Evolutionary conservation across 2,329 filamentous ascomycete species (phyloP).

Genomic region (Teratosphaeria nubilosa): DNA sequence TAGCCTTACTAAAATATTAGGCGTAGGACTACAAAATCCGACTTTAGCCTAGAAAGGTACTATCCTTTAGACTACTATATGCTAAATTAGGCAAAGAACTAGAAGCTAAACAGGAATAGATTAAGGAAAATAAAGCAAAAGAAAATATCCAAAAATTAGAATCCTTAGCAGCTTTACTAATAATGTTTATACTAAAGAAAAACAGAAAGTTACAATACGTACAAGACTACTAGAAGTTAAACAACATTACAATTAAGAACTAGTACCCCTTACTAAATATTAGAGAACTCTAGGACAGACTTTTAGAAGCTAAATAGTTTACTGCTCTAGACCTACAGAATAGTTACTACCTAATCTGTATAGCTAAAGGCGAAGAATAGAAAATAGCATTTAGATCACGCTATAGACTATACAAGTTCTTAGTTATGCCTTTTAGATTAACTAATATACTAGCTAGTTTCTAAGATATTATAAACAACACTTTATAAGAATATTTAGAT

Average conservation of each 20-base stretch:
- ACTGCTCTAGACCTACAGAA: slow-evolving; percentile 16
- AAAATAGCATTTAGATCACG: slow-evolving; percentile 12
- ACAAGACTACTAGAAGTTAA: slow-evolving; percentile 18
- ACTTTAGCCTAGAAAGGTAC: background rate
- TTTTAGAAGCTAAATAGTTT: slow-evolving; percentile 11
- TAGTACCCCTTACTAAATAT: slow-evolving; percentile 18
- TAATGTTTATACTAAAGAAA: slow-evolving; percentile 18
- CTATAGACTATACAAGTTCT: slow-evolving; percentile 16
- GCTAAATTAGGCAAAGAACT: background rate
- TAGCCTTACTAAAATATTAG: background rate
- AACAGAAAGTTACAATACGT: slow-evolving; percentile 11
- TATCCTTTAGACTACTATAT: background rate
- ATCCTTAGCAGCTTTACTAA: slow-evolving; percentile 2
- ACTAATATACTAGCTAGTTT: slow-evolving; percentile 12
- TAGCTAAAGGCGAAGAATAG: slow-evolving; percentile 18
- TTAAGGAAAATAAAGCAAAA: background rate
- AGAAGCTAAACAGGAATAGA: background rate
- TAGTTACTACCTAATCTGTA: slow-evolving; percentile 17
- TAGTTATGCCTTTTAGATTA: slow-evolving; percentile 19
- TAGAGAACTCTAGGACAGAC: slow-evolving; percentile 10
- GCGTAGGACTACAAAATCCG: background rate
- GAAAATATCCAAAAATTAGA: background rate
- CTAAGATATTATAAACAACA: slow-evolving; percentile 21
- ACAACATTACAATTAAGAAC: slow-evolving; percentile 21
- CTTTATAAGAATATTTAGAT: slow-evolving; percentile 16